phyloP scores from a whole-genome alignment of 2,329 filamentous ascomycete genomes.

The Ophiocordyceps camponoti-leonardi region DNA sequence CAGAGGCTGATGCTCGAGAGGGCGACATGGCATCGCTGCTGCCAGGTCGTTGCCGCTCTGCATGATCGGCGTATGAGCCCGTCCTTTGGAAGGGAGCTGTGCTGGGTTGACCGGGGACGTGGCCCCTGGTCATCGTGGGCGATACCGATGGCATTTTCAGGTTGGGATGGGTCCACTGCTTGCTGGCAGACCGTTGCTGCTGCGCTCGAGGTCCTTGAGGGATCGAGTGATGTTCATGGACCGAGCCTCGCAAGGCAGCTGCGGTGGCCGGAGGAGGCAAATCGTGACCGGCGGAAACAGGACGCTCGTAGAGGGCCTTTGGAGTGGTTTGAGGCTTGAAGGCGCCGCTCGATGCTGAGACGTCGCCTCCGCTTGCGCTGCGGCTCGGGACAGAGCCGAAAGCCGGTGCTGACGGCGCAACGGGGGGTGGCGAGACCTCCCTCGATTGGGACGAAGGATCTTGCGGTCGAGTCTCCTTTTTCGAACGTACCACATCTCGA shows the following conservation, averaged over 20 bases:
- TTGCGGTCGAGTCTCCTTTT: constrained; percentile 30
- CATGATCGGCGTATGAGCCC: constrained; percentile 15
- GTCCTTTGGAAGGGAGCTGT: constrained; percentile 19
- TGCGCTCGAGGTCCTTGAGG: constrained; percentile 37
- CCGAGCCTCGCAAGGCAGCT: constrained; percentile 22
- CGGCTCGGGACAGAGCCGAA: constrained; percentile 38
- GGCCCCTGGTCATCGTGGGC: constrained; percentile 31
- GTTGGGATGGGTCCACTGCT: constrained; percentile 42
- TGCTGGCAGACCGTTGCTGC: constrained; percentile 34
- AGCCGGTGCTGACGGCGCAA: constrained; percentile 39
- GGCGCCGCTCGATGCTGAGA: constrained; percentile 11
- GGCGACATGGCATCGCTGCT: constrained; percentile 37
- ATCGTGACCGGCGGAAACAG: constrained; percentile 22
- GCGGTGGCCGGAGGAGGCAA: constrained; percentile 14
- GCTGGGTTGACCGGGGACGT: constrained; percentile 28
- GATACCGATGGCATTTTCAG: constrained; percentile 34
- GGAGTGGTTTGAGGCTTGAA: constrained; percentile 38
- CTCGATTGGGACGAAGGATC: constrained; percentile 28
- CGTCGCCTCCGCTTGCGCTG: constrained; percentile 15
- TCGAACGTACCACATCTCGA: constrained; percentile 29
- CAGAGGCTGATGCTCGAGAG: constrained; percentile 12
- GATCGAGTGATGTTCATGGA: constrained; percentile 28
- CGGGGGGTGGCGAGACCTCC: constrained; percentile 38
- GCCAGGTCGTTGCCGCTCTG: constrained; percentile 26
- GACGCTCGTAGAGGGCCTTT: constrained; percentile 32